Evolutionary conservation across 192 early-diverging fungal genomes (phyloP).

Genomic region (Coemansia guatemalensis): DNA sequence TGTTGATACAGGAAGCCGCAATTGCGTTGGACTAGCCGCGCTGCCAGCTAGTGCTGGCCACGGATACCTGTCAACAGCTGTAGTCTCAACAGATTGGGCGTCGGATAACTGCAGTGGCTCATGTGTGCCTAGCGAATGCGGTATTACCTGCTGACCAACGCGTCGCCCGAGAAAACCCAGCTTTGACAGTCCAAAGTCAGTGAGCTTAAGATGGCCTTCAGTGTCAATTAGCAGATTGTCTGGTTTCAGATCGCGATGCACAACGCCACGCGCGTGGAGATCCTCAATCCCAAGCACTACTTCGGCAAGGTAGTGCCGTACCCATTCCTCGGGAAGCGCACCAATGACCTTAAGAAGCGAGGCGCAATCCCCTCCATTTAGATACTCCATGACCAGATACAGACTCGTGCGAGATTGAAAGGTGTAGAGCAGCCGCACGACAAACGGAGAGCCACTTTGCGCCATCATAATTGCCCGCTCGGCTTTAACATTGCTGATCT

Average conservation of each 20-base stretch:
- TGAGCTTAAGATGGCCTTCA: slow-evolving; percentile 87
- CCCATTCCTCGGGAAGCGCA: slow-evolving; percentile 74
- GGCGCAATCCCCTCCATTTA: slow-evolving; percentile 84
- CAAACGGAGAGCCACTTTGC: slow-evolving; percentile 82
- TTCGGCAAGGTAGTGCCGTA: slow-evolving; percentile 85
- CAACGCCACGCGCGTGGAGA: slow-evolving; percentile 81
- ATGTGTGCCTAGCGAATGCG: neutral
- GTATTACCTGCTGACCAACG: slow-evolving; percentile 34
- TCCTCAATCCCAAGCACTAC: slow-evolving; percentile 86
- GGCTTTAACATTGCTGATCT: slow-evolving; percentile 48
- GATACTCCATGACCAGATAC: slow-evolving; percentile 88
- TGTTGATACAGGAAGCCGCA: neutral
- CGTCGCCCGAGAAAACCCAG: slow-evolving; percentile 49
- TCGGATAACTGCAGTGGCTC: neutral
- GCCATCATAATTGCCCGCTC: slow-evolving; percentile 70
- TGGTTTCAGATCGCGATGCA: slow-evolving; percentile 78
- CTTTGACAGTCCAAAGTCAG: slow-evolving; percentile 84
- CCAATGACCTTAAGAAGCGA: slow-evolving; percentile 73
- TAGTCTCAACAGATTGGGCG: too few species aligned
- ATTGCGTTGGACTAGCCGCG: neutral
- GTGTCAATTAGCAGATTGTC: slow-evolving; percentile 86
- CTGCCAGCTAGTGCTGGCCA: too few species aligned
- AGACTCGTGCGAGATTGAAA: slow-evolving; percentile 86
- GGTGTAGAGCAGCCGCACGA: slow-evolving; percentile 84
- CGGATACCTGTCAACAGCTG: too few species aligned